Evolutionary conservation across 2,329 filamentous ascomycete species (phyloP).

Genomic region (Aspergillus costaricaensis): DNA sequence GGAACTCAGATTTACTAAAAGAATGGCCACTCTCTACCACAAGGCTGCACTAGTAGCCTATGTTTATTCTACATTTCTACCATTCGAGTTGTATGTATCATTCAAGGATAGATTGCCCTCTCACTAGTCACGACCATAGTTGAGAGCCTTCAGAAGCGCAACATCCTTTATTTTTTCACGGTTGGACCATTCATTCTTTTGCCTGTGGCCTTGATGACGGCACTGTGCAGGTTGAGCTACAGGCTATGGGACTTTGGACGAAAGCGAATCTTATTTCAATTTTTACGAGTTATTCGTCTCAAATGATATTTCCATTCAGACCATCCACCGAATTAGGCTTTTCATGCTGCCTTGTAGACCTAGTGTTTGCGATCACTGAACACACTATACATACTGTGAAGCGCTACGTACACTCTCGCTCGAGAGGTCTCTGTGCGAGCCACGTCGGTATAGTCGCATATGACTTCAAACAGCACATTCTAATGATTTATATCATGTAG

Average conservation of each 20-base stretch:
- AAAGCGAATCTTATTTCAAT: neutral
- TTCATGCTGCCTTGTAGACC: too few species aligned
- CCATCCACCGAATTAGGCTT: too few species aligned
- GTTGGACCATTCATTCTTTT: neutral
- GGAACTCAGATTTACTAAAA: neutral
- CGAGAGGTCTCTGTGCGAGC: too few species aligned
- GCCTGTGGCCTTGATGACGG: neutral
- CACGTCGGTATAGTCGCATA: too few species aligned
- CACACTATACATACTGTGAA: too few species aligned
- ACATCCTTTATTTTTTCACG: neutral
- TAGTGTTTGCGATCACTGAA: too few species aligned
- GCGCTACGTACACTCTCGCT: too few species aligned
- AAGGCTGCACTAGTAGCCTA: neutral
- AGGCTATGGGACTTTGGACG: neutral
- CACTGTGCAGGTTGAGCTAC: neutral
- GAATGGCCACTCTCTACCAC: neutral
- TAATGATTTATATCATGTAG: too few species aligned
- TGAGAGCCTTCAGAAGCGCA: constrained; percentile 5
- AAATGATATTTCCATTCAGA: neutral
- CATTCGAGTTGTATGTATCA: constrained; percentile 1
- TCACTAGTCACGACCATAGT: constrained; percentile 10
- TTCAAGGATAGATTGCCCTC: neutral
- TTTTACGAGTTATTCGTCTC: neutral
- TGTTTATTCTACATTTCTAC: neutral
- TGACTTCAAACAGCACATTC: too few species aligned